phyloP scores from a whole-genome alignment of 768 basidiomycete genomes.

The Termitomyces titanicus region DNA sequence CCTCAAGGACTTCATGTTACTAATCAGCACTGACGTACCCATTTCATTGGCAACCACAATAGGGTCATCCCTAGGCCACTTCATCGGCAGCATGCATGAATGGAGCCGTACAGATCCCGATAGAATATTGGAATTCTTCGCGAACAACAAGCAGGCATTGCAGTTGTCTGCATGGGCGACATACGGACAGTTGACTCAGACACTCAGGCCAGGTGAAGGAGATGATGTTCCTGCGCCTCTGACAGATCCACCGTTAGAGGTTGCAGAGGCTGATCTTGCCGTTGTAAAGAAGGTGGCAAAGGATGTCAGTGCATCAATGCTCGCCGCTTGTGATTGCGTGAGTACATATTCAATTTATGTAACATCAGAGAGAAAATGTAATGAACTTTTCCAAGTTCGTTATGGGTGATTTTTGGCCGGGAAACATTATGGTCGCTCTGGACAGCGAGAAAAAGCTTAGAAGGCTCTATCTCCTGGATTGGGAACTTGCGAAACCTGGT shows the following conservation, averaged over 20 bases:
- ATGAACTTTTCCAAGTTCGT: slow-evolving; percentile 29
- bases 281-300: slow-evolving; percentile 29
- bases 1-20: slow-evolving; percentile 38
- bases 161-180: slow-evolving; percentile 34
- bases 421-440: slow-evolving; percentile 53
- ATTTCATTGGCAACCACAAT: slow-evolving; percentile 29
- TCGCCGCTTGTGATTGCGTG: slow-evolving; percentile 21
- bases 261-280: slow-evolving; percentile 30
- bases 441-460: slow-evolving; percentile 30
- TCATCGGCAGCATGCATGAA: slow-evolving; percentile 49
- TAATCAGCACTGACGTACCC: slow-evolving; percentile 27
- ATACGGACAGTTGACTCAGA: slow-evolving; percentile 39
- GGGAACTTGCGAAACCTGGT: slow-evolving; percentile 63
- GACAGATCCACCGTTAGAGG: slow-evolving; percentile 30
- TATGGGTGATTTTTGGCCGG: slow-evolving; percentile 79
- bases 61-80: slow-evolving; percentile 50
- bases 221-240: slow-evolving; percentile 27
- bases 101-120: slow-evolving; percentile 33
- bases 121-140: slow-evolving; percentile 31
- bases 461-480: slow-evolving; percentile 53
- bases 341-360: not conserved
- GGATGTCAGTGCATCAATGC: slow-evolving; percentile 26
- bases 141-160: slow-evolving; percentile 32
- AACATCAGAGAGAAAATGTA: not conserved
- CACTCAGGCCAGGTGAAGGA: slow-evolving; percentile 21